These are phyloP conservation scores for Excoecaria agallocha DNA, from an alignment of 345 rosid genomes.

Conservation along the genomic window DNA sequence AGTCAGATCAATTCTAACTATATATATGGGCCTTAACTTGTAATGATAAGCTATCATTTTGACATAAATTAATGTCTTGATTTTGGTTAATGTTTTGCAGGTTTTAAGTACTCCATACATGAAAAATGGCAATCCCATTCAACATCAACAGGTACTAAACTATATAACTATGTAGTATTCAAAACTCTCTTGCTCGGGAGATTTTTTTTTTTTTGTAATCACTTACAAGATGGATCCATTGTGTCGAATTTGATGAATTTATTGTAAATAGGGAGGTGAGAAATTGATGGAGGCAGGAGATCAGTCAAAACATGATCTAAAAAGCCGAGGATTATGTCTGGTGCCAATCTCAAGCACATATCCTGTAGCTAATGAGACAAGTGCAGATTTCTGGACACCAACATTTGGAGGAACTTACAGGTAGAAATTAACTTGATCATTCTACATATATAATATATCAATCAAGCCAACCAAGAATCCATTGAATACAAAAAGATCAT, in stretches of 20 bases:
- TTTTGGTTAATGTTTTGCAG: slow-evolving; percentile 7
- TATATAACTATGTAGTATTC: too few relatives aligned
- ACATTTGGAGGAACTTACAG: slow-evolving; percentile 31
- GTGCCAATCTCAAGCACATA: slow-evolving; percentile 33
- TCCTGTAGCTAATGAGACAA: slow-evolving; percentile 31
- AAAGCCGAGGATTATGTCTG: slow-evolving; percentile 31
- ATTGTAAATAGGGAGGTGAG: slow-evolving; percentile 3
- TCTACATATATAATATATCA: not conserved
- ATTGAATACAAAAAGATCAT: slow-evolving; percentile 22
- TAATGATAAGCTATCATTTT: not conserved
- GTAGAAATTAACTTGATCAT: slow-evolving; percentile 4
- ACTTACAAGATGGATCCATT: not conserved
- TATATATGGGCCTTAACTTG: not conserved
- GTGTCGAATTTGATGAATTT: not conserved
- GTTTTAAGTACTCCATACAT: slow-evolving; percentile 27
- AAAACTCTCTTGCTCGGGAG: too few relatives aligned
- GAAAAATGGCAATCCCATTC: slow-evolving; percentile 25
- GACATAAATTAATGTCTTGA: not conserved
- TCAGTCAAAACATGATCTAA: slow-evolving; percentile 20
- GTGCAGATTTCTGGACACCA: slow-evolving; percentile 35
- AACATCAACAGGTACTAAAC: slow-evolving; percentile 20
- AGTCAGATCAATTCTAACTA: too few relatives aligned
- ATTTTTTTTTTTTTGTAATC: not conserved
- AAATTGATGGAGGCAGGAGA: slow-evolving; percentile 11
- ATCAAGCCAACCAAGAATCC: slow-evolving; percentile 5